Conservation (phyloP, 352 stramenopile species). For the Phytophthora multivora region DNA sequence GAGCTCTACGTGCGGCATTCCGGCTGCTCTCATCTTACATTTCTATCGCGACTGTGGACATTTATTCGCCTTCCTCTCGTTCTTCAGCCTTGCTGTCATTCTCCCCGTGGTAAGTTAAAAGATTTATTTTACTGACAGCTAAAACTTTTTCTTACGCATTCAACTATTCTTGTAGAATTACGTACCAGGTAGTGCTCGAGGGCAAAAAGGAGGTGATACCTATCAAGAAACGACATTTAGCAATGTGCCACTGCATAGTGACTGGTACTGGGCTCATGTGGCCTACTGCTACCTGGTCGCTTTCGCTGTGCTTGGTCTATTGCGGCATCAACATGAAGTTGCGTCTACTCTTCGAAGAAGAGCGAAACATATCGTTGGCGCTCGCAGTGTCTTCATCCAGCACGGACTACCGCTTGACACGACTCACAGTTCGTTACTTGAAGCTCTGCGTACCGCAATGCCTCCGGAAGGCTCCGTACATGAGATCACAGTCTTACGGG, state of each 20-base stretch:
- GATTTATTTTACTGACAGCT: not conserved
- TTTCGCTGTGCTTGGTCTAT: constrained; percentile 49
- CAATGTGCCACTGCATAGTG: constrained; percentile 77
- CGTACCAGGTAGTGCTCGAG: constrained; percentile 51
- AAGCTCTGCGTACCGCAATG: constrained; percentile 47
- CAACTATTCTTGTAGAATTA: constrained; percentile 59
- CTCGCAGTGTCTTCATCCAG: constrained; percentile 74
- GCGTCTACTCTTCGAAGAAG: constrained; percentile 50
- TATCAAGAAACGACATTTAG: constrained; percentile 85
- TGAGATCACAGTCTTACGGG: constrained; percentile 68
- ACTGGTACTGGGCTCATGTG: constrained; percentile 84
- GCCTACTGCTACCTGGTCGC: constrained; percentile 78
- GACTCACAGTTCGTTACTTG: constrained; percentile 49
- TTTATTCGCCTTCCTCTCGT: constrained; percentile 61
- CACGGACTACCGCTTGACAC: constrained; percentile 57
- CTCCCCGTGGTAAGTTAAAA: constrained; percentile 66
- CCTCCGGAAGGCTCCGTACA: constrained; percentile 42
- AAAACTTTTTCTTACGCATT: no score
- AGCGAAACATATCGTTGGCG: constrained; percentile 72
- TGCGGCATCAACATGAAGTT: constrained; percentile 57
- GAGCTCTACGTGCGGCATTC: constrained; percentile 67
- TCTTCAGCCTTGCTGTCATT: constrained; percentile 74
- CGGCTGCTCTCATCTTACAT: constrained; percentile 64
- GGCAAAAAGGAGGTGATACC: constrained; percentile 40
- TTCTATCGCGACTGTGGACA: constrained; percentile 73